These are phyloP conservation scores for Symbiotaphrina buchneri DNA, from an alignment of 495 filamentous ascomycete species.

Conservation along the genomic window DNA sequence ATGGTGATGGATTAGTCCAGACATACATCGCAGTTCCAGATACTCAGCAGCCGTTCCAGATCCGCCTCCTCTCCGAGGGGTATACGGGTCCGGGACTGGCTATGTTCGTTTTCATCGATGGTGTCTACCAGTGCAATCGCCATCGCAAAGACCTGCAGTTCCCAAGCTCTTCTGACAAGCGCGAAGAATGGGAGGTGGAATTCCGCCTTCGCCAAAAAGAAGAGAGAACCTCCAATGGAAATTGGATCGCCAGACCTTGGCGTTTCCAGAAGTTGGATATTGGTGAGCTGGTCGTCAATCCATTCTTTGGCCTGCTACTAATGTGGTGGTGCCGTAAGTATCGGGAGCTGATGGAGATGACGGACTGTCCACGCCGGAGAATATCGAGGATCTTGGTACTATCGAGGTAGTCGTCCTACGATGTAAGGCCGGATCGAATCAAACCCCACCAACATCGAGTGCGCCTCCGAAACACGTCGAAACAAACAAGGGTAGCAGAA, in stretches of 20 bases:
- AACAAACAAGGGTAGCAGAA: no score
- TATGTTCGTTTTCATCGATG: constrained; percentile 26
- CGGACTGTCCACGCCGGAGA: no score
- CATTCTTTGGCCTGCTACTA: background rate
- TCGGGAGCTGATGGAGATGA: constrained; percentile 9
- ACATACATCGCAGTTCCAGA: constrained; percentile 19
- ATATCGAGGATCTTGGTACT: constrained; percentile 17
- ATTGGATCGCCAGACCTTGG: constrained; percentile 19
- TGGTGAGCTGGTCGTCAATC: constrained; percentile 8
- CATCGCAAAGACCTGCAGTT: constrained; percentile 15
- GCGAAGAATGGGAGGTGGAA: constrained; percentile 11
- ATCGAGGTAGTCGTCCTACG: constrained; percentile 25
- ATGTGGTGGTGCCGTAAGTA: no score
- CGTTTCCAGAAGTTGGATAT: constrained; percentile 18
- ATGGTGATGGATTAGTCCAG: constrained; percentile 20
- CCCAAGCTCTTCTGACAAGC: constrained; percentile 5
- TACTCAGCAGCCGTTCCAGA: constrained; percentile 12
- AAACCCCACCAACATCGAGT: no score
- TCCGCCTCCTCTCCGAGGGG: constrained; percentile 16
- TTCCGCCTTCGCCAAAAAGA: constrained; percentile 23
- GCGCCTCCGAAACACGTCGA: no score
- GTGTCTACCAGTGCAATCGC: constrained; percentile 24
- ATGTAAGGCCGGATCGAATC: no score
- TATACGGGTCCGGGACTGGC: constrained; percentile 23
- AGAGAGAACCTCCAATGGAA: constrained; percentile 13